Evolutionary conservation across 345 rosid genomes (phyloP).

Genomic region (Rhodomyrtus tomentosa): DNA sequence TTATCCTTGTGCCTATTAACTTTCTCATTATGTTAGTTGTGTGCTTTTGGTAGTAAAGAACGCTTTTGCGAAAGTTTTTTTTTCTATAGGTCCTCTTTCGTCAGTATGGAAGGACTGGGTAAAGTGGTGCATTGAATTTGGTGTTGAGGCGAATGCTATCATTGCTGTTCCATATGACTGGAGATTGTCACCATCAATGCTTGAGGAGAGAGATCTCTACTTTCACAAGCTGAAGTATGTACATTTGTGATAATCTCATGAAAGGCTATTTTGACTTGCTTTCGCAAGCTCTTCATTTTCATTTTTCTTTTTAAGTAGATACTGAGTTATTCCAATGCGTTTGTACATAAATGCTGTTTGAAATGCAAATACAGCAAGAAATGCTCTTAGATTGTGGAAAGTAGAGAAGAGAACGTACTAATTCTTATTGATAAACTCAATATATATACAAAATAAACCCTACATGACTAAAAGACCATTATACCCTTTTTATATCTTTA

Average conservation of each 20-base stretch:
- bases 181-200: slow-evolving; percentile 91
- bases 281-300: background rate
- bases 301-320: background rate
- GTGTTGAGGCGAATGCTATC: slow-evolving; percentile 87
- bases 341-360: background rate
- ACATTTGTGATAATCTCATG: background rate
- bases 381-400: background rate
- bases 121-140: slow-evolving; percentile 97
- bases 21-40: background rate
- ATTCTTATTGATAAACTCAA: too few species aligned
- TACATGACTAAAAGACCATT: too few species aligned
- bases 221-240: slow-evolving; percentile 95
- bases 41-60: background rate
- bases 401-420: too few species aligned
- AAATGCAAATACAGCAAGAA: background rate
- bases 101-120: slow-evolving; percentile 99
- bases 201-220: slow-evolving; percentile 95
- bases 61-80: background rate
- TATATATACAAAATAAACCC: too few species aligned
- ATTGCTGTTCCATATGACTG: slow-evolving; percentile 96
- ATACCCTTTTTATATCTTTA: too few species aligned
- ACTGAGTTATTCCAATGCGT: background rate
- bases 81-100: slow-evolving; percentile 78
- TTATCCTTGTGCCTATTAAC: background rate
- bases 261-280: background rate